A percentile compares a stretch with the other conserved stretches of the same genome.
These are phyloP conservation scores for Atractiella rhizophila DNA, from an alignment of 768 basidiomycete genomes.

Conservation along the genomic window DNA sequence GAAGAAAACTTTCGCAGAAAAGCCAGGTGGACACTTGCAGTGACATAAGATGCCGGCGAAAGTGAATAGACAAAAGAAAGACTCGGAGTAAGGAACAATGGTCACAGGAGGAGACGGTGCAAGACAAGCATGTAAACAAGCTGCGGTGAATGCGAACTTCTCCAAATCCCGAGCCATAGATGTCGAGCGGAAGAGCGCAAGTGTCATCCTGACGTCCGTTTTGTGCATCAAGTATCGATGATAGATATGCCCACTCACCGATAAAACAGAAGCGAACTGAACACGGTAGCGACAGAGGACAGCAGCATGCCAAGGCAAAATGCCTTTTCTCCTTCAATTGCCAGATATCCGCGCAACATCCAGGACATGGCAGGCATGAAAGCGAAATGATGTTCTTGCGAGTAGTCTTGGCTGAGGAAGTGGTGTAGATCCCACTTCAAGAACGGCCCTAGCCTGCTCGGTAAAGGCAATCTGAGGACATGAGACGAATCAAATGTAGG, in stretches of 20 bases:
- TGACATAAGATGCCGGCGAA: slow-evolving; percentile 50
- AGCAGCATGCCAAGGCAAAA: slow-evolving; percentile 5
- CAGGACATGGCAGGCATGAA: slow-evolving; percentile 49
- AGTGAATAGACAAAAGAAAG: slow-evolving; percentile 57
- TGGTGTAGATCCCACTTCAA: slow-evolving; percentile 77
- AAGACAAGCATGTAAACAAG: slow-evolving; percentile 43
- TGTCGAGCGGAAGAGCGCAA: slow-evolving; percentile 28
- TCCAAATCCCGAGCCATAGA: slow-evolving; percentile 3
- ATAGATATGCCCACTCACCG: slow-evolving; percentile 20
- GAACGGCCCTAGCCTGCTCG: slow-evolving; percentile 1
- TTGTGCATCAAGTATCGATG: slow-evolving; percentile 22
- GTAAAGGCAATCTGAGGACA: too few species aligned
- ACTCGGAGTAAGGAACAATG: slow-evolving; percentile 53
- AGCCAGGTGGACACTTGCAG: too few species aligned
- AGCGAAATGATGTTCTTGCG: slow-evolving; percentile 61
- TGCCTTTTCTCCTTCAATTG: background rate
- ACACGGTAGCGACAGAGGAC: slow-evolving; percentile 14
- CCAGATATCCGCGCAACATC: slow-evolving; percentile 25
- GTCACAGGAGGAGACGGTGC: slow-evolving; percentile 56
- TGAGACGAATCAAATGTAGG: too few species aligned
- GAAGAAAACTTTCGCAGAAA: background rate
- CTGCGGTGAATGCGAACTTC: slow-evolving; percentile 27
- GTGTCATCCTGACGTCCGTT: slow-evolving; percentile 14
- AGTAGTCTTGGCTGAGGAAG: slow-evolving; percentile 36
- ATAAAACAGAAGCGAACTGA: slow-evolving; percentile 18